Base-by-base conservation (phyloP, 2,329 filamentous ascomycete genomes). In the Pyrenophora seminiperda region DNA sequence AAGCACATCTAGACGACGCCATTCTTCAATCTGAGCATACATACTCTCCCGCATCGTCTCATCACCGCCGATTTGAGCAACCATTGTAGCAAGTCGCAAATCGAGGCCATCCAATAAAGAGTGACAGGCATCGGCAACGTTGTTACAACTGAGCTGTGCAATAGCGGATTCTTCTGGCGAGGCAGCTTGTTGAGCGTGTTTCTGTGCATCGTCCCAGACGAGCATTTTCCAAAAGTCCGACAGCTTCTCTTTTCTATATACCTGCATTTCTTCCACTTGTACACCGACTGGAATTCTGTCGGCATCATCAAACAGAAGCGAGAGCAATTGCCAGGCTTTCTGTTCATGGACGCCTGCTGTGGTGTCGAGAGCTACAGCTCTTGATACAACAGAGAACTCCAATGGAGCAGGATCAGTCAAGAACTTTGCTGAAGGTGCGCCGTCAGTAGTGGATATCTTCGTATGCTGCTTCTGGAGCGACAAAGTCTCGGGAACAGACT, bases 141-240 rank as follows among this genome's bases (percentile, higher is more conserved):
- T 86, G 67, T 95, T 87, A 7, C 86, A 88, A 14, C 90, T 89
- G 6, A 99, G 80, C 56, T 88, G 84, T 15, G 88, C 83, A 49
- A 99, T 79, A 0, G 93, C 93, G 70, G 90, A 91, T 68, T 96
- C 91, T 67, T 97, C 92, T 1, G 81, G 76, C 0, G 85, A 85
- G 38, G 79, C 76, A 2, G 86, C 85, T 56, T 84, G 77, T 20
- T 81, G 78, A 24, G 85, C 77, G 34, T 77, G 72, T 19, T 65
- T 65, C n/a, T 75, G 66, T 6, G 75, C 73, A 41, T 73, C 68
- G 3, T 65, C 42, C 29, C 62, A 63, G 4, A 80, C 73, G 3
- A 79, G 65, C 11, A 63, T 47, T 76, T 65, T 83, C 86, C 60
- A 93, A 82, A 73, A 92, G 1, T 79, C 76, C 0, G 85, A 84